phyloP scores from a whole-genome alignment of 305 asterid species.

The Plantago lanceolata region DNA sequence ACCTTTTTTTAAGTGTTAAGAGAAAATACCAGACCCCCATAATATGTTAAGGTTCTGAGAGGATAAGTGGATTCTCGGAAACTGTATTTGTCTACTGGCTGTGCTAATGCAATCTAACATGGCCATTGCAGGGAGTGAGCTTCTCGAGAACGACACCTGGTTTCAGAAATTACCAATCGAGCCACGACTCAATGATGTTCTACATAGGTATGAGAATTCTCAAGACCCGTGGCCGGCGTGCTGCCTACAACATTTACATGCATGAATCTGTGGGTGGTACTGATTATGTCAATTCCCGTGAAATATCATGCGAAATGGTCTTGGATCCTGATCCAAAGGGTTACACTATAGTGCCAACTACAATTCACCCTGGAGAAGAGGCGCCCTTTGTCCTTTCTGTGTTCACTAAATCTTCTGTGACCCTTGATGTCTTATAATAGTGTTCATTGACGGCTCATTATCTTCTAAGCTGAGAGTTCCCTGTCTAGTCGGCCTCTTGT shows the following conservation, averaged over 20 bases:
- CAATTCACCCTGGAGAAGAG: slow-evolving; percentile 99
- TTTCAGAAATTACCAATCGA: slow-evolving; percentile 88
- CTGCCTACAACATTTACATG: slow-evolving; percentile 86
- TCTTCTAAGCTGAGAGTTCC: slow-evolving; percentile 16
- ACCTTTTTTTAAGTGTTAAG: not conserved
- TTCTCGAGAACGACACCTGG: slow-evolving; percentile 98
- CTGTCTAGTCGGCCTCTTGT: slow-evolving; percentile 21
- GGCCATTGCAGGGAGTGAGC: slow-evolving; percentile 78
- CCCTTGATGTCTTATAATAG: slow-evolving; percentile 85
- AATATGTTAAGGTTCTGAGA: too few species aligned
- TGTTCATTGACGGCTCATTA: slow-evolving; percentile 18
- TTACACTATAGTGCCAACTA: slow-evolving; percentile 94
- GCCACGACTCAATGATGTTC: slow-evolving; percentile 94
- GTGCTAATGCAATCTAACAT: not conserved
- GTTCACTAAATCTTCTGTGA: slow-evolving; percentile 82
- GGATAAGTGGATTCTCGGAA: too few species aligned
- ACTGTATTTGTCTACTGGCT: too few species aligned
- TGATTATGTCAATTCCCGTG: slow-evolving; percentile 91
- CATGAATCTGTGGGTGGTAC: slow-evolving; percentile 99
- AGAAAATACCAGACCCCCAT: too few species aligned
- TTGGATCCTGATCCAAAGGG: slow-evolving; percentile 98
- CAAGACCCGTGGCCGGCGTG: slow-evolving; percentile 95
- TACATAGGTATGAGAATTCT: slow-evolving; percentile 97
- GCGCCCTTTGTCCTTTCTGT: slow-evolving; percentile 96
- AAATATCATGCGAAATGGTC: slow-evolving; percentile 98